Evolutionary conservation across 106 monocot species (phyloP), one percentile per base, ranked within the genome.

Genomic region (Cymbidium sinense): DNA sequence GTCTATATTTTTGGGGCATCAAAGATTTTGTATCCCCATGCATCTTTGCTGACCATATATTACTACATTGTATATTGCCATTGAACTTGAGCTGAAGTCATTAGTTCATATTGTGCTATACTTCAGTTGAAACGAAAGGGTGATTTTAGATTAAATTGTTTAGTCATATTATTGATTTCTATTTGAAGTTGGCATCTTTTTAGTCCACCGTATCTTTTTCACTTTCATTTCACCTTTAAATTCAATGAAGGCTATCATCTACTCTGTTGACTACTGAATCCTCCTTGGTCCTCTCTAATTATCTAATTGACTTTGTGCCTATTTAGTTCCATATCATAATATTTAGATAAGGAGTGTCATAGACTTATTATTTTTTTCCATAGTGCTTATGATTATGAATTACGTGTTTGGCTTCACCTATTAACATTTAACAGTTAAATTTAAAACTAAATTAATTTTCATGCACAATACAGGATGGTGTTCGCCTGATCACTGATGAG

Each of bases 401-500:
- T 4, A 13, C 33, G 29, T 67, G 67, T 67, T 67, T 67, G 0
- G 67, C 33, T 67, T 33, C 31, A 67, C 67, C 33, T 31, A 13
- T 17, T 25, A 33, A 67, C 67, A 33, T 67, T 10, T 33, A 67
- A 67, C 7, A 67, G 67, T 67, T 67, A 21, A 50, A 28, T 75
- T 17, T 30, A 17, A 31, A 28, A 29, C 18, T 50, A 47, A 50
- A 44, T 31, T 80, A 30, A 35, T 77, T 55, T 36, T 33, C 29
- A 61, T 31, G 50, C 35, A 39, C 0, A 34, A 84, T 85, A 76
- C 88, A 93, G 91, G 81, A 81, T 78, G 82, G 76, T n/a, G 70
- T 74, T 43, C 74, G 75, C 82, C 19, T 77, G 19, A 62, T 89
- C 73, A 77, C 82, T 20, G 80, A 82, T 58, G 81, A 81, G 37